A percentile compares a stretch with the other conserved stretches of the same genome.
These are phyloP conservation scores for Phlegmacium glaucopus DNA, from an alignment of 768 basidiomycete genomes.

Conservation along the genomic window DNA sequence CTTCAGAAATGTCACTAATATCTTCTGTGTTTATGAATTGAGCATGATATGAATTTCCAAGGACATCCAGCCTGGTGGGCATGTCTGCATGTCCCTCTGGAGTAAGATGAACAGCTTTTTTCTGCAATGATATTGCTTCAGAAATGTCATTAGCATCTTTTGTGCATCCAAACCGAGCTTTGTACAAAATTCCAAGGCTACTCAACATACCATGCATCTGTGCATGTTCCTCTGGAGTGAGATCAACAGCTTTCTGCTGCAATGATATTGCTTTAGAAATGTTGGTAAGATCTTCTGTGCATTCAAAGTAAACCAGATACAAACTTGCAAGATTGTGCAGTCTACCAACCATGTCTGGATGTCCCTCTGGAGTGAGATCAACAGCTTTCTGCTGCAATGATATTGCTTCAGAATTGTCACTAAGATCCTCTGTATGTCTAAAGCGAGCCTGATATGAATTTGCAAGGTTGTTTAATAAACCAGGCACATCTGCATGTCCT, in stretches of 20 bases:
- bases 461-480: conserved; percentile 2
- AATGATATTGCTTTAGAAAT: neutral
- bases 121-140: conserved; percentile 2
- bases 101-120: conserved; percentile 1
- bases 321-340: conserved; percentile 1
- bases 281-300: neutral
- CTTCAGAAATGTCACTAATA: conserved; percentile 19
- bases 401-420: conserved; percentile 1
- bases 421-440: neutral
- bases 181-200: neutral
- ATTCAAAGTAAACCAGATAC: neutral
- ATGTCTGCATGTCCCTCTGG: neutral
- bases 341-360: neutral
- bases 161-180: conserved; percentile 3
- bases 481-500: neutral
- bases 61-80: neutral
- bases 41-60: neutral
- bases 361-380: neutral
- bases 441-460: conserved; percentile 1
- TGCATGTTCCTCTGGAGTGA: neutral
- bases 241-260: neutral
- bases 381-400: conserved; percentile 2
- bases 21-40: conserved; percentile 9
- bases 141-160: conserved; percentile 9
- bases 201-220: neutral